These are phyloP conservation scores for Coelastrella sp. DNA, from an alignment of 139 green algal genomes.

Conservation along the genomic window DNA sequence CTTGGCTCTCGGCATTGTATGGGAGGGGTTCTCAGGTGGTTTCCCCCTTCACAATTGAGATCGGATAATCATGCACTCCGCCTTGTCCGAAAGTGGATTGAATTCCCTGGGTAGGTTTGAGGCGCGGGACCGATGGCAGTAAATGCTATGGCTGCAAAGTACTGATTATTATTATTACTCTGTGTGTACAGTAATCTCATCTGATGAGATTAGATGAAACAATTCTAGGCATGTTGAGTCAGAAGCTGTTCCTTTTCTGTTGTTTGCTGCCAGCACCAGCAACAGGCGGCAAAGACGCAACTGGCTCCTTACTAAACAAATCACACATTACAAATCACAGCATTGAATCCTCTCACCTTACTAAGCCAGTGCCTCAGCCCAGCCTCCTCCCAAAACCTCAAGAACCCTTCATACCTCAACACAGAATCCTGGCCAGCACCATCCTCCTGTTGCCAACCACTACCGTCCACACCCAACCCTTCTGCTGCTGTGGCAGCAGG, in stretches of 20 bases:
- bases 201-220: no score
- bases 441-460: neutral
- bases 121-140: no score
- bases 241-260: neutral
- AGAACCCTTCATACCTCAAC: slow-evolving; percentile 15
- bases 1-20: no score
- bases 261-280: neutral
- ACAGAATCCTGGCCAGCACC: neutral
- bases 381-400: neutral
- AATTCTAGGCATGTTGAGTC: no score
- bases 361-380: slow-evolving; percentile 2
- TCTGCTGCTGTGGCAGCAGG: neutral
- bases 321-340: neutral
- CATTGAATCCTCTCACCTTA: neutral
- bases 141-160: no score
- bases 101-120: no score
- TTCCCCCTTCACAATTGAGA: no score
- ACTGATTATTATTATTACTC: no score
- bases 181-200: no score
- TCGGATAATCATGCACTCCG: no score
- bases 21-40: no score
- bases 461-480: neutral
- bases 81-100: no score
- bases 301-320: neutral
- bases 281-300: neutral